These are phyloP conservation scores for Aspergillus amoenus DNA, from an alignment of 2,329 filamentous ascomycete species.

Conservation along the genomic window DNA sequence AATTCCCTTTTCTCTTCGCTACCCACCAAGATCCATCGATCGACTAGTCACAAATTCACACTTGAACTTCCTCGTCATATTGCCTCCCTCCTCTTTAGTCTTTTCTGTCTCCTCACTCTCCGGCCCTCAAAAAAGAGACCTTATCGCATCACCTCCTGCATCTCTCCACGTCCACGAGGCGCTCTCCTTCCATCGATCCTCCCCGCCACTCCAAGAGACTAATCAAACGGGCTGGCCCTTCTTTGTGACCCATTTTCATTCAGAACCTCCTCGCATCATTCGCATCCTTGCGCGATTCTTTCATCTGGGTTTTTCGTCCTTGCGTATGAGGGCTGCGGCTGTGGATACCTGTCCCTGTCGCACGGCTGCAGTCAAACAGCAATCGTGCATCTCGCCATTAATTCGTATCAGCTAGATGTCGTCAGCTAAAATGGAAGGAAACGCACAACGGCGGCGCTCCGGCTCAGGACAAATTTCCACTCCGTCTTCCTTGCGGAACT, in stretches of 20 bases:
- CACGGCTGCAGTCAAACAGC: constrained; percentile 19
- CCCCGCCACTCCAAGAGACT: constrained; percentile 4
- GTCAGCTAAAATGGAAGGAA: constrained; percentile 26
- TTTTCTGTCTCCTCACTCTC: constrained; percentile 17
- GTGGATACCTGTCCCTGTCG: constrained; percentile 19
- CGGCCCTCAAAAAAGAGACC: neutral
- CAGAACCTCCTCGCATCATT: constrained; percentile 12
- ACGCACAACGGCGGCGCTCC: constrained; percentile 25
- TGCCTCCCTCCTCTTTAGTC: constrained; percentile 3
- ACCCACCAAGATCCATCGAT: constrained; percentile 11
- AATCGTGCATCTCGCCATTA: constrained; percentile 26
- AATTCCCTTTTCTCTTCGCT: constrained; percentile 19
- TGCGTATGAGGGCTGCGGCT: constrained; percentile 7
- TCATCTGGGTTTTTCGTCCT: constrained; percentile 11
- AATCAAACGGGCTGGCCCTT: constrained; percentile 14
- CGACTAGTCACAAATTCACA: constrained; percentile 21
- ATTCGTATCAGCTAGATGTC: constrained; percentile 23
- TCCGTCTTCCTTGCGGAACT: constrained; percentile 23
- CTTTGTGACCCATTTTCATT: constrained; percentile 6
- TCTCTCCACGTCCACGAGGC: neutral
- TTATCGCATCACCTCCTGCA: neutral
- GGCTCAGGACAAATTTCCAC: constrained; percentile 23
- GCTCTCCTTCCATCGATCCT: neutral
- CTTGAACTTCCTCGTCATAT: constrained; percentile 9
- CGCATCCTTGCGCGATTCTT: constrained; percentile 18